Evolutionary conservation across 169 alveolate species (phyloP).

Genomic region (Theileria parva): DNA sequence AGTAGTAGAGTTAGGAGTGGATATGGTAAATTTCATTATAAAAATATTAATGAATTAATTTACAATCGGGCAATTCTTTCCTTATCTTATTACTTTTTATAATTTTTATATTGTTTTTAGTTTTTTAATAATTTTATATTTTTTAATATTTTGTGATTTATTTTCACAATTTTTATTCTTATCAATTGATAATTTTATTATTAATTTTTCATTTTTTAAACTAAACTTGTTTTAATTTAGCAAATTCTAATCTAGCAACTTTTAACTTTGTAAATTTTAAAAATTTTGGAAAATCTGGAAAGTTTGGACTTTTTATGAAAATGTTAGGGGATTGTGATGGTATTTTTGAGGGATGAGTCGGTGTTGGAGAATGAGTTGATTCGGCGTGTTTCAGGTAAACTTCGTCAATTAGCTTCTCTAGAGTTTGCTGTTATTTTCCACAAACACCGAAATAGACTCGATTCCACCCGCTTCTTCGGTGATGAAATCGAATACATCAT

Average conservation of each 20-base stretch:
- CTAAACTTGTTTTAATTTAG: no score
- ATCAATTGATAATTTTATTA: no score
- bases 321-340: slow-evolving; percentile 23
- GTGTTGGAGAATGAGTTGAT: slow-evolving; percentile 33
- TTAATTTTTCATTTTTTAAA: no score
- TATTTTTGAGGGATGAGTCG: slow-evolving; percentile 32
- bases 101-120: not conserved
- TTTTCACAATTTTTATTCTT: not conserved
- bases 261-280: not conserved
- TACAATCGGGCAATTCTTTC: not conserved
- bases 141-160: not conserved
- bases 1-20: not conserved
- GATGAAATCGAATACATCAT: slow-evolving; percentile 73
- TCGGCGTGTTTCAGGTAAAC: not conserved
- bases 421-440: slow-evolving; percentile 64
- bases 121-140: no score
- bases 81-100: not conserved
- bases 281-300: not conserved
- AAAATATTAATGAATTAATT: not conserved
- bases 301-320: no score
- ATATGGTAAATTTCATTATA: not conserved
- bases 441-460: slow-evolving; percentile 59
- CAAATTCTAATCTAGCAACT: no score
- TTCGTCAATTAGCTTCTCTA: slow-evolving; percentile 60
- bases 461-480: slow-evolving; percentile 66